Evolutionary conservation across 257 asterid species (phyloP).

Genomic region (Solanum tarapatanum): DNA sequence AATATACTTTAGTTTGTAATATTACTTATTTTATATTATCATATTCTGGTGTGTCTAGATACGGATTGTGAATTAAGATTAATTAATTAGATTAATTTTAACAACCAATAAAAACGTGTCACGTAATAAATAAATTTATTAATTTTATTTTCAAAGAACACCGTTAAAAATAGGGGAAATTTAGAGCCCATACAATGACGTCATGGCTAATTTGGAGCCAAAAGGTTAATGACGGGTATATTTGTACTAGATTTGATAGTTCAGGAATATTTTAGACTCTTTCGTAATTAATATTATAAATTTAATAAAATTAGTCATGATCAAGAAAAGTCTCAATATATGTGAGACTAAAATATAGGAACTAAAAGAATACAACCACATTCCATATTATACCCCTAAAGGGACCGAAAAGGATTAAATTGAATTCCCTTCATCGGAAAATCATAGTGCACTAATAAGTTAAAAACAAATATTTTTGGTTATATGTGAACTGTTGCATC

Average conservation of each 20-base stretch:
- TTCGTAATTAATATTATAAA: too few relatives aligned
- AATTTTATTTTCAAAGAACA: too few relatives aligned
- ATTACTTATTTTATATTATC: too few relatives aligned
- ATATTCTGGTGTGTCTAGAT: too few relatives aligned
- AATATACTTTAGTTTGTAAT: not conserved
- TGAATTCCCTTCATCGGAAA: not conserved
- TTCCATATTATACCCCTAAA: not conserved
- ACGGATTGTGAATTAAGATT: not conserved
- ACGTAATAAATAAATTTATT: not conserved
- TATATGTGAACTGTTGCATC: not conserved
- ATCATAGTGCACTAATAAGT: not conserved
- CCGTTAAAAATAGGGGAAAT: not conserved
- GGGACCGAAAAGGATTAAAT: not conserved
- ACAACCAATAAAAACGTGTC: not conserved
- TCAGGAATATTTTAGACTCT: not conserved
- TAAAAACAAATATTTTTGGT: not conserved
- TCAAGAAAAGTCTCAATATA: not conserved
- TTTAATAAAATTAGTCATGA: too few relatives aligned
- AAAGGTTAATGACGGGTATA: not conserved
- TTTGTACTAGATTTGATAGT: too few relatives aligned
- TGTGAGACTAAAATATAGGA: too few relatives aligned
- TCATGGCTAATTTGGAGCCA: not conserved
- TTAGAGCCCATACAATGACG: not conserved
- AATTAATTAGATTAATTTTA: too few relatives aligned
- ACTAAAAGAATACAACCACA: not conserved